Base-by-base conservation (phyloP, 2,329 filamentous ascomycete species). In the Fusarium chlamydosporum region DNA sequence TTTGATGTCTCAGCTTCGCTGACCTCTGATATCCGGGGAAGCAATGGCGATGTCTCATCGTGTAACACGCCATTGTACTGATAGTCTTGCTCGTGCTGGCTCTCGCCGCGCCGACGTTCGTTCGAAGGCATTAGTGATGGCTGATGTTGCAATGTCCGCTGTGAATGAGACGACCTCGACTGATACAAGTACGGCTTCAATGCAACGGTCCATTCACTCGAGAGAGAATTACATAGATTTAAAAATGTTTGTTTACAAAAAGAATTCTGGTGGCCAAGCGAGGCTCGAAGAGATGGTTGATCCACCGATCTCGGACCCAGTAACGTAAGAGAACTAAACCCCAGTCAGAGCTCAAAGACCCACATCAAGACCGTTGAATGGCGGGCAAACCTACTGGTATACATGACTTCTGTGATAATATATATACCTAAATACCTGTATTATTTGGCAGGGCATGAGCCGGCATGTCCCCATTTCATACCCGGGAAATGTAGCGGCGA, bases 11-110 rank as follows among this genome's bases (percentile, higher is more conserved):
- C 64, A 27, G 43, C 42, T 23, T 58, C 31, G 42, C 37, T 54
- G 42, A 47, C 43, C 37, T 62, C 66, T 41, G 65, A 38, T 34
- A 65, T 48, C 3, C 47, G 50, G 11, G 66, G 43, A 53, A 69
- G 66, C 43, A 69, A 33, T 29, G 66, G 66, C 13, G 66, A 69
- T 15, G 61, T 69, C 52, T 69, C 66, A 31, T 70, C 33, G 33
- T 69, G 56, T 33, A 69, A 58, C 43, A 59, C 56, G 33, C 66
- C 56, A 52, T 70, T 34, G 4, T 34, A 47, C n/a, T 23, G 54
- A 46, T 40, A 38, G 18, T 47, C 48, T 51, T 46, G 55, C 11
- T 26, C 34, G 15, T 38, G 33, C 15, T 42, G 65, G 11, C 54
- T 43, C 46, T 66, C 48, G 41, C 47, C 38, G 38, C 61, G 65